Evolutionary conservation across 2,329 filamentous ascomycete species (phyloP).

Genomic region (Colletotrichum kahawae): DNA sequence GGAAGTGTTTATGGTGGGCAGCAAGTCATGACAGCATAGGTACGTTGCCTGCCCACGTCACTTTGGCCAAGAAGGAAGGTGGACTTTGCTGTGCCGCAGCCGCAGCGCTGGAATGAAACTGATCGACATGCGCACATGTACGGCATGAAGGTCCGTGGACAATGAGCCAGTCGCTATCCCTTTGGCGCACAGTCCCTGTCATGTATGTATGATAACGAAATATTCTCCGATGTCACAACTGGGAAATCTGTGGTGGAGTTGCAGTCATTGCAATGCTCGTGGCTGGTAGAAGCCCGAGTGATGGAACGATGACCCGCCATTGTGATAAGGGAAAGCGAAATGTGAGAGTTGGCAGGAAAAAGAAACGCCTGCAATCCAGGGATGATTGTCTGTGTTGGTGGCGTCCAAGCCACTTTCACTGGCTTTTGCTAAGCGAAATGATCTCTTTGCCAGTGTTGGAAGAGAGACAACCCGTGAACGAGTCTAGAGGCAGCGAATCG

Average conservation of each 20-base stretch:
- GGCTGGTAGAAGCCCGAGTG: neutral
- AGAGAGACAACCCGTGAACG: neutral
- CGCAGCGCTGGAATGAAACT: neutral
- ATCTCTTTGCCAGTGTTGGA: neutral
- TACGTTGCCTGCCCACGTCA: neutral
- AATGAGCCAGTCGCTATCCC: neutral
- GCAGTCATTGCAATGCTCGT: neutral
- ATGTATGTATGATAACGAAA: neutral
- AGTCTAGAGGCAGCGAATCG: neutral
- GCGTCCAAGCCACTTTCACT: neutral
- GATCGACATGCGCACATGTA: neutral
- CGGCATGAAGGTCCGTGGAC: neutral
- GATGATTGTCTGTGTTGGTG: neutral
- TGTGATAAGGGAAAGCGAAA: neutral
- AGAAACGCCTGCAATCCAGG: neutral
- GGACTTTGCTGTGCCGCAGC: neutral
- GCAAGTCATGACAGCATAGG: neutral
- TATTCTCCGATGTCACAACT: neutral
- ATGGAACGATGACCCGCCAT: neutral
- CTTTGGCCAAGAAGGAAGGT: neutral
- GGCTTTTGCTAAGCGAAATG: neutral
- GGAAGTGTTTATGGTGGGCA: neutral
- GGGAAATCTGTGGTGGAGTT: neutral
- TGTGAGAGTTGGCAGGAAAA: neutral
- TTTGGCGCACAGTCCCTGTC: neutral